Base-by-base conservation (phyloP, 495 filamentous ascomycete species). In the Aspergillus conjunctus region DNA sequence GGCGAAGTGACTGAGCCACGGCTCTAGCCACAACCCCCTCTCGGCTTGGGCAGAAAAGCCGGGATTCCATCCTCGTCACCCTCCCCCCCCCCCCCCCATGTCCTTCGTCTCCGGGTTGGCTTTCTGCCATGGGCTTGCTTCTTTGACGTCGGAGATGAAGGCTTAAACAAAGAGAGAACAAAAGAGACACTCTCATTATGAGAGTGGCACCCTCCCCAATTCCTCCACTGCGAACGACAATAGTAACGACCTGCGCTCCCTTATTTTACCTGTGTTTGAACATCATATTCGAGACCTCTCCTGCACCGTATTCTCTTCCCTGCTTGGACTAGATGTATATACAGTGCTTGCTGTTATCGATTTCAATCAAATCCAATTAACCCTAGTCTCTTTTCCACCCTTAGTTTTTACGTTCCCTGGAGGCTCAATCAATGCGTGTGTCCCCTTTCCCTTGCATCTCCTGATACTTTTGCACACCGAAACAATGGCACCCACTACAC, bases 341-440 rank as follows among this genome's bases (percentile, higher is more conserved):
- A 51, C 44, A 51, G 49, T 30, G 7, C 21, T 51, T 32, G 26
- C 15, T 31, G 21, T 32, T 51, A 21, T 14, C 26, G 14, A 32
- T 17, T 51, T 51, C 14, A 51, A 51, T 30, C 49, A 53, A 39
- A 53, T 53, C 30, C 57, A 22, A 43, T 55, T 41, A 14, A 41
- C 20, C 18, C 39, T 48, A 20, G 14, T 22, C 6, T 43, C 11
- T 41, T n/a, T 41, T 41, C 12, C 37, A 41, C 32, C 20, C 3
- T 43, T 9, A 7, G 22, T 44, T 17, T 53, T 8, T 15, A 20
- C 15, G 20, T 37, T 31, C n/a, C 54, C 31, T 32, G 39, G 54
- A 20, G 10, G n/a, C 41, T 18, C 39, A 45, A 39, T 30, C 18
- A n/a, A 43, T 4, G 30, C 26, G 0, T 14, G 9, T 31, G 26